Evolutionary conservation across 2,329 filamentous ascomycete genomes (phyloP), one percentile per base, ranked within the genome.

Genomic region (Lanzia echinophila): DNA sequence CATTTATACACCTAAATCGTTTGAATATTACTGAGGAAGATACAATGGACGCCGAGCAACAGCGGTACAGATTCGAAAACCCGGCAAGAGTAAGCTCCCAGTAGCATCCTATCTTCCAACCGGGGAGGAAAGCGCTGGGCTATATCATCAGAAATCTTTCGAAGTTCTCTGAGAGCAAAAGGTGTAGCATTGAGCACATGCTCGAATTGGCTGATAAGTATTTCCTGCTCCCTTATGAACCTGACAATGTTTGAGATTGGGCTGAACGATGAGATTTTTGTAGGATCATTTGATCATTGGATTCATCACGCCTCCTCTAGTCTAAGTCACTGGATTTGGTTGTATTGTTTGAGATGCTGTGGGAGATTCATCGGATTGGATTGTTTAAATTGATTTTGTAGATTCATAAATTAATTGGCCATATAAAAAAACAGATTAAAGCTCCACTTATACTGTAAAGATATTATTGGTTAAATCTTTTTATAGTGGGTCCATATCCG

Each of bases 181-280:
- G 84, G 84, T 36, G 82, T 85, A 0, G 82, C 81, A 3, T 69
- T 85, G 1, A 81, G 81, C 0, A 84, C 81, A 0, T 79, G 75
- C 57, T 78, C 75, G 6, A 83, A 82, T 66, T 87, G 84, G 79
- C 68, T 83, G 75, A 17, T 53, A 44, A 42, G 50, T 54, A 6
- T 1, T 11, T 31, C 4, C 17, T 6, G 7, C 11, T 6, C 10
- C 28, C 17, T 47, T 28, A n/a, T 2, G 8, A 38, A 32, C 22
- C n/a, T 28, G 31, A 32, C 28, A 20, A 28, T 17, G n/a, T n/a
- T 4, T 17, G 19, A 31, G 32, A 36, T 50, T n/a, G 3, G 19
- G 11, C 11, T 22, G 17, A 24, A 42, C 3, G 20, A 3, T 22
- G 13, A 44, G n/a, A 20, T 24, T 46, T 46, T 6, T 46, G 10